Evolutionary conservation across 2,329 filamentous ascomycete species (phyloP), one percentile per base, ranked within the genome.

Genomic region (Aspergillus flavus): DNA sequence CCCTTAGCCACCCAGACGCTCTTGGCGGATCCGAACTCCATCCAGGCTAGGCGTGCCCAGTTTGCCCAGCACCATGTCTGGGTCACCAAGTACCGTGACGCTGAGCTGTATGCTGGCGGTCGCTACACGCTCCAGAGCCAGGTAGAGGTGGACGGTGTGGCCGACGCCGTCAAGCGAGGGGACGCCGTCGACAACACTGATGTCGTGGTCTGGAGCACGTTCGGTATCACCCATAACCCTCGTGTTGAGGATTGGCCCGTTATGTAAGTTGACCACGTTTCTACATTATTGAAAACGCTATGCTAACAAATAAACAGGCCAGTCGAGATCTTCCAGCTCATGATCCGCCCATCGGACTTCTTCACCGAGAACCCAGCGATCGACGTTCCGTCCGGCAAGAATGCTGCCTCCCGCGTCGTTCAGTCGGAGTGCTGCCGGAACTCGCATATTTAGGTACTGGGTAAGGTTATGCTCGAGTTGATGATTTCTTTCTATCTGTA

Each of bases 1-100:
- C 80, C 82, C 0, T 80, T 84, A 7, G 82, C 84, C 1, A 88
- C 86, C 66, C 86, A 89, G 70, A 81, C 82, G 50, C 79, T 88
- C 30, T 76, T 89, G 14, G 85, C 86, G 0, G 81, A 87, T 64
- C 74, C 82, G 4, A 77, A 81, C 7, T 83, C 80, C n/a, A 83
- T 81, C 70, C 82, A 86, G 64, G 77, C 78, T 48, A 79, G 79
- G 62, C 79, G 84, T 5, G 84, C 84, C 4, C 84, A 85, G 68
- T 86, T 86, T 69, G 83, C 81, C 1, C 82, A 85, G 62, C 84
- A 85, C 66, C 82, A 85, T 30, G 78, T 86, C 54, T 87, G 85
- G 77, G 81, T 86, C 5, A 86, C 84, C 0, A 79, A 80, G 41
- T 82, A 86, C 68, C 76, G 74, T 3, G 84, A 86, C 30, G 77